Evolutionary conservation across 139 green algal genomes (phyloP).

Genomic region (Picochlorum sp.): DNA sequence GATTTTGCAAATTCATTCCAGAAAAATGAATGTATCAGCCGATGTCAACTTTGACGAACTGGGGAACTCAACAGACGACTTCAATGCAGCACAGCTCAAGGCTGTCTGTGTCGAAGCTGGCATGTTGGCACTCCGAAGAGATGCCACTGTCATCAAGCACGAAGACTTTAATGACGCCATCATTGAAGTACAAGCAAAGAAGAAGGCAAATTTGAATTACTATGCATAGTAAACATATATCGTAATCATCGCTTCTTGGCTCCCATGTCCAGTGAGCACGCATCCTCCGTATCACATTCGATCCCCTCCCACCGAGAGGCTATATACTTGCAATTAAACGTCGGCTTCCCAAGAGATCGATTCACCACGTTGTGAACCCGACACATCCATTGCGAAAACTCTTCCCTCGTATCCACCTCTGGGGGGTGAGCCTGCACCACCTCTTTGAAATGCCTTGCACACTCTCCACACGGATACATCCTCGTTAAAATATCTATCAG

Average conservation of each 20-base stretch:
- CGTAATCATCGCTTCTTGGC: background rate
- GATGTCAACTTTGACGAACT: conserved; percentile 99
- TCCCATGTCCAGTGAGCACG: conserved; percentile 10
- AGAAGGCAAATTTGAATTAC: conserved; percentile 95
- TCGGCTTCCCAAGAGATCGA: conserved; percentile 61
- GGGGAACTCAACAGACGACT: conserved; percentile 91
- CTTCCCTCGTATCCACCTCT: conserved; percentile 14
- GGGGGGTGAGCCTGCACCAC: conserved; percentile 46
- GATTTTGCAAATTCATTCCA: conserved; percentile 82
- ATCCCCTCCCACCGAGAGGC: conserved; percentile 57
- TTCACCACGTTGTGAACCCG: conserved; percentile 81
- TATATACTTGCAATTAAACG: conserved; percentile 76
- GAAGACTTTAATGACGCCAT: conserved; percentile 99
- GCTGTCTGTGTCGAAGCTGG: conserved; percentile 97
- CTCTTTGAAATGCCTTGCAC: conserved; percentile 76
- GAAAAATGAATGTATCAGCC: conserved; percentile 76
- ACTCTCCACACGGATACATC: conserved; percentile 91
- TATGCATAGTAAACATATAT: conserved; percentile 49
- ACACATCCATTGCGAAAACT: conserved; percentile 79
- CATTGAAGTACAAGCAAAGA: conserved; percentile 95
- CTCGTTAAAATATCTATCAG: conserved; percentile 64
- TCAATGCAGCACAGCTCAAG: conserved; percentile 94
- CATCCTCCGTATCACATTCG: conserved; percentile 40
- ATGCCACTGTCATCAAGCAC: conserved; percentile 88
- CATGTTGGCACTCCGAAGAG: conserved; percentile 93